Percentiles rank a stretch among this genome's conserved stretches.
phyloP scores from a whole-genome alignment of 768 basidiomycete genomes.

The Mycena maculata region DNA sequence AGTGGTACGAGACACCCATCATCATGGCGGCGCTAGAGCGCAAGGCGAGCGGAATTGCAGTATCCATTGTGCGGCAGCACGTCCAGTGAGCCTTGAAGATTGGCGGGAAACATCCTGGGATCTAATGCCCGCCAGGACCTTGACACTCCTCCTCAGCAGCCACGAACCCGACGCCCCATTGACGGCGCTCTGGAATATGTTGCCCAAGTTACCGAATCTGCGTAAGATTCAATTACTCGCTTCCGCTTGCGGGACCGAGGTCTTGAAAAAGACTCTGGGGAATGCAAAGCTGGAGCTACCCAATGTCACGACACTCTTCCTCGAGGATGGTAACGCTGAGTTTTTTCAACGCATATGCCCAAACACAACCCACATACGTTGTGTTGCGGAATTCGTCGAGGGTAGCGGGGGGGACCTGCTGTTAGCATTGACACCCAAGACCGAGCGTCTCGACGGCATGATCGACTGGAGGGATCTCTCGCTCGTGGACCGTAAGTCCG shows the following conservation, averaged over 20 bases:
- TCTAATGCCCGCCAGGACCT: conserved; percentile 6
- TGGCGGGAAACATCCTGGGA: not conserved
- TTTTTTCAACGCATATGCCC: conserved; percentile 24
- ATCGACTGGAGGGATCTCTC: too few species aligned
- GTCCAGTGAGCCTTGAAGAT: conserved; percentile 15
- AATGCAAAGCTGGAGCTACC: too few species aligned
- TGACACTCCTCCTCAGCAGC: conserved; percentile 23
- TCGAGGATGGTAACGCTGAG: too few species aligned
- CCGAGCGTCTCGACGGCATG: conserved; percentile 24
- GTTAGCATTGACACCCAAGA: not conserved
- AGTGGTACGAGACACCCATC: conserved; percentile 26
- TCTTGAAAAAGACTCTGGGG: not conserved
- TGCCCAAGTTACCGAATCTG: conserved; percentile 28
- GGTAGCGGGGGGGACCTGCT: too few species aligned
- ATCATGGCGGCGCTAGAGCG: conserved; percentile 21
- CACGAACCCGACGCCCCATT: conserved; percentile 20
- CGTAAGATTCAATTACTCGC: conserved; percentile 30
- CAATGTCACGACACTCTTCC: too few species aligned
- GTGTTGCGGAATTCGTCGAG: too few species aligned
- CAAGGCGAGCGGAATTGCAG: conserved; percentile 21
- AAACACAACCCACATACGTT: conserved; percentile 25
- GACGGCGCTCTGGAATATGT: conserved; percentile 19
- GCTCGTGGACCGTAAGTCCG: too few species aligned
- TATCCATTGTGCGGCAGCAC: conserved; percentile 22
- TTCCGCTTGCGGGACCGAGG: conserved; percentile 13